These are phyloP conservation scores for Castanea mollissima DNA, from an alignment of 306 rosid genomes.

Conservation along the genomic window DNA sequence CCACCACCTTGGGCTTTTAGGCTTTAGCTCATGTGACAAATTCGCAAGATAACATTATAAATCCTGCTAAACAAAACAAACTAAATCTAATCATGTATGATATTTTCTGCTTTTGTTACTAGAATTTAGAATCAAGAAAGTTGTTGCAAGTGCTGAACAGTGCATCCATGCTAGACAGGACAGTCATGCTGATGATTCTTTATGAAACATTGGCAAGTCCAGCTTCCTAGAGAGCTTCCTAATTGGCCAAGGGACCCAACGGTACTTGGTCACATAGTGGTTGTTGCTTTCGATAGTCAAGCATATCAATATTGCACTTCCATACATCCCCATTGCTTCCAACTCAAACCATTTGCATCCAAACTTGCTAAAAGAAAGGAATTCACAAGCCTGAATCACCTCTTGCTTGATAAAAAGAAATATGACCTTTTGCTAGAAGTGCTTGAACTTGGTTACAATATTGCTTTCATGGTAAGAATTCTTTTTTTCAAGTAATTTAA, in stretches of 20 bases:
- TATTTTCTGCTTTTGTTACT: background rate
- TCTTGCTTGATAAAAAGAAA: conserved; percentile 26
- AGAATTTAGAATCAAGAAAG: conserved; percentile 18
- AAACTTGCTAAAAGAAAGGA: conserved; percentile 14
- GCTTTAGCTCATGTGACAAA: too few relatives aligned
- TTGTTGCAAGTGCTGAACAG: conserved; percentile 35
- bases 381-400: background rate
- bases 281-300: conserved; percentile 38
- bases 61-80: too few relatives aligned
- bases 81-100: too few relatives aligned
- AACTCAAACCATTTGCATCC: conserved; percentile 29
- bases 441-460: conserved; percentile 46
- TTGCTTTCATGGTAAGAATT: conserved; percentile 43
- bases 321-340: conserved; percentile 51
- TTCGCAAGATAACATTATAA: too few relatives aligned
- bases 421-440: conserved; percentile 31
- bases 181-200: conserved; percentile 39
- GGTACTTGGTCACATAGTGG: conserved; percentile 44
- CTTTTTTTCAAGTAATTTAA: too few relatives aligned
- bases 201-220: conserved; percentile 46
- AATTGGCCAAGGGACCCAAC: conserved; percentile 38
- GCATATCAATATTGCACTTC: conserved; percentile 39
- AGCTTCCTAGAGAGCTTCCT: conserved; percentile 50
- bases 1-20: too few relatives aligned
- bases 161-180: conserved; percentile 42